phyloP scores from a whole-genome alignment of 2,329 filamentous ascomycete species.

The Fusarium verticillioides region DNA sequence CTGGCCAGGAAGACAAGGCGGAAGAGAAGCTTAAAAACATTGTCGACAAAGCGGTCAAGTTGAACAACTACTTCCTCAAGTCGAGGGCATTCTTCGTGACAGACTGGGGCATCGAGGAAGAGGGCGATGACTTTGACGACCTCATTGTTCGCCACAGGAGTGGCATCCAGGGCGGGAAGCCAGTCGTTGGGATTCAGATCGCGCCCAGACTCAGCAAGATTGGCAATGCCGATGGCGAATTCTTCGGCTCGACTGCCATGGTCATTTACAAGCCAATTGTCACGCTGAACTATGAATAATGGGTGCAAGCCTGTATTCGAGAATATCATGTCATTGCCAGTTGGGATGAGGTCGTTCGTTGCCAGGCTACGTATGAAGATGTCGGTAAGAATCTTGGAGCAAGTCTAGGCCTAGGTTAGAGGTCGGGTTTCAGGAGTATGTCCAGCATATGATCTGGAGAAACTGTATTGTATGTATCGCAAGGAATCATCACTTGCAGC shows the following conservation, averaged over 20 bases:
- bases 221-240: conserved; percentile 24
- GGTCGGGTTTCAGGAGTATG: background rate
- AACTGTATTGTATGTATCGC: background rate
- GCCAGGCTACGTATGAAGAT: background rate
- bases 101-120: background rate
- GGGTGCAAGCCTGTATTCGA: background rate
- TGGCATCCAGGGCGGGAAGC: background rate
- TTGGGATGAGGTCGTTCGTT: background rate
- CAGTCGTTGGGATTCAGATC: conserved; percentile 13
- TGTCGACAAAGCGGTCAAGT: background rate
- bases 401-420: background rate
- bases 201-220: conserved; percentile 25
- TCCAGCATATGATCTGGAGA: background rate
- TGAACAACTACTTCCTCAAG: conserved; percentile 17
- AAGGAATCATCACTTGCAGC: background rate
- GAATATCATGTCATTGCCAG: background rate
- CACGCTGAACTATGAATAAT: background rate
- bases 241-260: conserved; percentile 2
- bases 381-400: background rate
- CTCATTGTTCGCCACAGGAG: background rate
- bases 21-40: background rate
- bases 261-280: conserved; percentile 13
- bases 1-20: background rate
- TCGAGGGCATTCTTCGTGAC: conserved; percentile 26
- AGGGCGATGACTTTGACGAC: background rate